These are phyloP conservation scores for Metschnikowia continentalis DNA, from an alignment of 805 yeast genomes.

Conservation along the genomic window DNA sequence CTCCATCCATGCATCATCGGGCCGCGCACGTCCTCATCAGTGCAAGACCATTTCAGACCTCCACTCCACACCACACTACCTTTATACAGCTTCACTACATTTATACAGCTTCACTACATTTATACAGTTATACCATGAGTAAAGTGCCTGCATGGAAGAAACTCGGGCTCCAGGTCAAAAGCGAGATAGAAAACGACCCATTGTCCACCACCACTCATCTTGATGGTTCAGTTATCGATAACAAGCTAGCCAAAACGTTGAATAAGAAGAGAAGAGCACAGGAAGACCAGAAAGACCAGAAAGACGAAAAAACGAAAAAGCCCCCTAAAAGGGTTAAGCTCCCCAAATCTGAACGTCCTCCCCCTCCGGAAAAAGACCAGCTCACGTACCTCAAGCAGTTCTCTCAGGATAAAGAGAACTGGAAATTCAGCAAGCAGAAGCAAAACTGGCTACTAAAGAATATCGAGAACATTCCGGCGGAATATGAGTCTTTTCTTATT, in stretches of 20 bases:
- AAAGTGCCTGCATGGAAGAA: conserved; percentile 80
- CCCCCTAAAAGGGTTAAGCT: conserved; percentile 67
- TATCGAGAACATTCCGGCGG: conserved; percentile 46
- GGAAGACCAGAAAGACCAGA: conserved; percentile 17
- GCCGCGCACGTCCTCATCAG: conserved; percentile 13
- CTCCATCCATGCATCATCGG: background rate
- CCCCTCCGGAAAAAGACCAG: conserved; percentile 78
- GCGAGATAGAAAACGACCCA: conserved; percentile 43
- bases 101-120: too few species aligned
- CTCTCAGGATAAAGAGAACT: conserved; percentile 49
- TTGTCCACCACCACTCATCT: conserved; percentile 42
- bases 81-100: background rate
- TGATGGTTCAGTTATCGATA: conserved; percentile 38
- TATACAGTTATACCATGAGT: conserved; percentile 9
- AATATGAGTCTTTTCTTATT: conserved; percentile 48
- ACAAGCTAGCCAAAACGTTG: conserved; percentile 40
- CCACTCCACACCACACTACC: background rate
- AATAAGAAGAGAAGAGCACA: conserved; percentile 29
- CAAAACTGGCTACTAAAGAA: conserved; percentile 81
- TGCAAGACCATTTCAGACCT: background rate
- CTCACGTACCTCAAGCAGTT: conserved; percentile 59
- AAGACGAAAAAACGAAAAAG: conserved; percentile 35
- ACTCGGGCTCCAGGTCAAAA: conserved; percentile 62
- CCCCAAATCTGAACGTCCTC: conserved; percentile 62
- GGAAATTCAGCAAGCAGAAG: conserved; percentile 86